Percentiles rank a stretch among this genome's conserved stretches.
Conservation (phyloP, 768 basidiomycete genomes). For the Mycena polygramma region DNA sequence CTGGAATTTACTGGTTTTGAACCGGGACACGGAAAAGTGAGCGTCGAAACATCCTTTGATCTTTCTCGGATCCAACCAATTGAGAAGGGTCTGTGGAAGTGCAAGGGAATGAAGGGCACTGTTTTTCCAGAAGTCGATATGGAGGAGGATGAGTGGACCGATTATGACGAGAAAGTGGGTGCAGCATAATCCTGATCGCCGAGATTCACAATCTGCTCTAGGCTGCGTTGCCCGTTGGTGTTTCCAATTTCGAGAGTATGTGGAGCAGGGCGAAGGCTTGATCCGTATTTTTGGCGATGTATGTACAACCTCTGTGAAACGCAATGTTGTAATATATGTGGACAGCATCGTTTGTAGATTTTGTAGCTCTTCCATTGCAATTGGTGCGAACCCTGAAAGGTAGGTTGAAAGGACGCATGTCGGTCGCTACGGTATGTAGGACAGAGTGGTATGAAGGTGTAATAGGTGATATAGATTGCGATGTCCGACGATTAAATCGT, state of each 20-base stretch:
- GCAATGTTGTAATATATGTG: conserved; percentile 10
- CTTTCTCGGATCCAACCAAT: conserved; percentile 8
- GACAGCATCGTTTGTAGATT: not conserved
- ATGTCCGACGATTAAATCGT: not conserved
- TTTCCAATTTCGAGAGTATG: conserved; percentile 74
- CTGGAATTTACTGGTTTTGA: conserved; percentile 87
- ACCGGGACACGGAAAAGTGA: conserved; percentile 61
- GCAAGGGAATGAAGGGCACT: conserved; percentile 70
- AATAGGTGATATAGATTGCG: not conserved
- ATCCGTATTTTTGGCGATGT: not conserved
- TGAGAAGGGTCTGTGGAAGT: conserved; percentile 83
- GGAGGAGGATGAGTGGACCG: conserved; percentile 80
- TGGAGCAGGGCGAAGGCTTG: conserved; percentile 73
- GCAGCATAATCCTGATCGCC: not conserved
- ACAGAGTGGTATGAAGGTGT: not conserved
- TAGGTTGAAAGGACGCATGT: conserved; percentile 1
- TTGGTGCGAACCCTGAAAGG: conserved; percentile 43
- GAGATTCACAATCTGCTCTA: conserved; percentile 42
- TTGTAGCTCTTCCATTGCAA: no score
- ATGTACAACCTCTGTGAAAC: not conserved
- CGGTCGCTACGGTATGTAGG: no score
- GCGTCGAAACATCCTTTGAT: conserved; percentile 29
- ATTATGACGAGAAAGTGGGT: conserved; percentile 91
- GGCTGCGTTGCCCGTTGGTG: conserved; percentile 74
- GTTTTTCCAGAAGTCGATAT: conserved; percentile 78